Evolutionary conservation across 495 filamentous ascomycete genomes (phyloP).

Genomic region (Lophium mytilinum): DNA sequence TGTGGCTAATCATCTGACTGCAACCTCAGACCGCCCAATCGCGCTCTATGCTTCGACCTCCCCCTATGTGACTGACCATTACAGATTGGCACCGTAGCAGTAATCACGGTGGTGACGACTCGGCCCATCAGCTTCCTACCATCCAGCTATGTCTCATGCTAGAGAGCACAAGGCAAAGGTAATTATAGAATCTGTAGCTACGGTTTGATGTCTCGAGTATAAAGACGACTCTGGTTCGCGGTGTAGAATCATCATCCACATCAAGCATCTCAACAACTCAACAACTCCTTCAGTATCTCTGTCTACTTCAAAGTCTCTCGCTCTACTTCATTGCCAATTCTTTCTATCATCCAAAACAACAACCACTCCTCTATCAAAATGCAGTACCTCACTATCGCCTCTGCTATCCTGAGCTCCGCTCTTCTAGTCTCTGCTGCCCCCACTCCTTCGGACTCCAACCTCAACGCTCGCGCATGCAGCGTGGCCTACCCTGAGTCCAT

Average conservation of each 20-base stretch:
- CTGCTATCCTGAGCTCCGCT: slow-evolving; percentile 13
- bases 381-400: slow-evolving; percentile 20
- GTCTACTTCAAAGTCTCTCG: background rate
- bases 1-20: no score
- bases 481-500: slow-evolving; percentile 17
- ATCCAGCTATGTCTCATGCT: no score
- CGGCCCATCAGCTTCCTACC: no score
- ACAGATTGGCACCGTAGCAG: no score
- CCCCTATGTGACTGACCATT: no score
- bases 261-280: background rate
- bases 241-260: background rate
- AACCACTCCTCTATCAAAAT: slow-evolving; percentile 11
- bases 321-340: background rate
- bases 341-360: background rate
- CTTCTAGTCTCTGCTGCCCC: slow-evolving; percentile 16
- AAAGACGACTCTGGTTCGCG: background rate
- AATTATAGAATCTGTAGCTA: background rate
- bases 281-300: background rate
- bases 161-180: background rate
- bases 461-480: slow-evolving; percentile 17
- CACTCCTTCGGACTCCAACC: slow-evolving; percentile 1
- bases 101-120: no score
- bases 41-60: no score
- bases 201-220: background rate
- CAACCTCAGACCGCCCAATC: no score